Evolutionary conservation across 768 basidiomycete species (phyloP).

Genomic region (Mycena epipterygia): DNA sequence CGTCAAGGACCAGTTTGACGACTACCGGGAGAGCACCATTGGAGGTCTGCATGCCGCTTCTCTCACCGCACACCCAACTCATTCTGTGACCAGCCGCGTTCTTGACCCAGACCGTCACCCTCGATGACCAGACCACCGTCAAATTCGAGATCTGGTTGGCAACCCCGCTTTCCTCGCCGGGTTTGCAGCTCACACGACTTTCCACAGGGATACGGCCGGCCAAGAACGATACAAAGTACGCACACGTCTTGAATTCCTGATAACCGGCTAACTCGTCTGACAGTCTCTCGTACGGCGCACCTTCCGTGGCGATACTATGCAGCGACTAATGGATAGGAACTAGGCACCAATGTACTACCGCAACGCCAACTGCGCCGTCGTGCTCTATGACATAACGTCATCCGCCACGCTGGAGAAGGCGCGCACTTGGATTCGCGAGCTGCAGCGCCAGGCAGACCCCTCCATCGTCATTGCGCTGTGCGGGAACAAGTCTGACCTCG

Average conservation of each 20-base stretch:
- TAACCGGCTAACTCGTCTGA: conserved; percentile 29
- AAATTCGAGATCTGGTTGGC: conserved; percentile 98
- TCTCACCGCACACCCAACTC: conserved; percentile 29
- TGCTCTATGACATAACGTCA: conserved; percentile 97
- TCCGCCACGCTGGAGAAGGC: conserved; percentile 94
- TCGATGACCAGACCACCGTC: conserved; percentile 90
- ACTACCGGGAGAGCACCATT: conserved; percentile 95
- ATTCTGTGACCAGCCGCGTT: conserved; percentile 81
- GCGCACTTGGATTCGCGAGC: conserved; percentile 94
- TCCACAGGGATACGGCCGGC: conserved; percentile 90
- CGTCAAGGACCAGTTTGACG: conserved; percentile 96
- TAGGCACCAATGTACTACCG: conserved; percentile 98
- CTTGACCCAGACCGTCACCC: conserved; percentile 95
- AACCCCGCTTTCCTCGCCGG: neutral
- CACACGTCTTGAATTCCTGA: conserved; percentile 25
- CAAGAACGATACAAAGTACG: conserved; percentile 94
- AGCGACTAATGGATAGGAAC: conserved; percentile 30
- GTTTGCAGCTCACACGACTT: conserved; percentile 14
- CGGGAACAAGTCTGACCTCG: conserved; percentile 94
- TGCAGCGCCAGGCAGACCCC: conserved; percentile 97
- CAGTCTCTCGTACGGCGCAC: conserved; percentile 57
- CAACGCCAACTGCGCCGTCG: conserved; percentile 93
- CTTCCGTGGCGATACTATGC: conserved; percentile 5
- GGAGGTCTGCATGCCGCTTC: conserved; percentile 67
- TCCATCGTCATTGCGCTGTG: conserved; percentile 96